phyloP scores from a whole-genome alignment of 2,329 filamentous ascomycete genomes.

The Xylariaceae sp. region DNA sequence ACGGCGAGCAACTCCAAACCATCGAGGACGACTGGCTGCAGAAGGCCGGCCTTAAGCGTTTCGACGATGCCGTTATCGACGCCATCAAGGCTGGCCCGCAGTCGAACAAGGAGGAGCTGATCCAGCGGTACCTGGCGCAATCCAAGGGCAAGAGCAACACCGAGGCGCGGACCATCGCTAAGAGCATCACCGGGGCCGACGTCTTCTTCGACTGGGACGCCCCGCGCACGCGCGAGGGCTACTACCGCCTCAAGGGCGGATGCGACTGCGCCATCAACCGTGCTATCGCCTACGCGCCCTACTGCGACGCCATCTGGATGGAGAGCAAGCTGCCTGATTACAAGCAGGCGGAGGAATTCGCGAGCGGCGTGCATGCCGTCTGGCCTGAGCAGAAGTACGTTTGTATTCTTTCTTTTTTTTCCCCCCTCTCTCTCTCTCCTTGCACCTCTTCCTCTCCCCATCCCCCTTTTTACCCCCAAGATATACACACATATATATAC shows the following conservation, averaged over 20 bases:
- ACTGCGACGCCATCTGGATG: conserved; percentile 98
- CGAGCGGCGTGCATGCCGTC: conserved; percentile 87
- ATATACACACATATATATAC: neutral
- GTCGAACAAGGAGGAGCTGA: conserved; percentile 69
- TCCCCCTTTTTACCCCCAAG: neutral
- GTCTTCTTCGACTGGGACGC: conserved; percentile 94
- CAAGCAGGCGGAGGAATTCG: conserved; percentile 89
- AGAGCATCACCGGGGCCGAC: conserved; percentile 74
- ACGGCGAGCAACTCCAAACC: conserved; percentile 77
- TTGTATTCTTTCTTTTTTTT: conserved; percentile 1
- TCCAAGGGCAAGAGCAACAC: conserved; percentile 82
- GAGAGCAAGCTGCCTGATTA: conserved; percentile 96
- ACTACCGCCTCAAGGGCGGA: conserved; percentile 89
- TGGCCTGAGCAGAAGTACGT: conserved; percentile 95
- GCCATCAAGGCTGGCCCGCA: conserved; percentile 69
- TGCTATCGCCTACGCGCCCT: conserved; percentile 88
- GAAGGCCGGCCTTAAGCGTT: conserved; percentile 81
- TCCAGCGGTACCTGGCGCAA: conserved; percentile 66
- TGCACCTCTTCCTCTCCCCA: neutral
- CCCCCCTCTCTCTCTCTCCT: neutral
- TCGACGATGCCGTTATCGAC: conserved; percentile 85
- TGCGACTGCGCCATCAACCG: conserved; percentile 90
- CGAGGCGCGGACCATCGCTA: conserved; percentile 80
- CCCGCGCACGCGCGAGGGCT: conserved; percentile 91
- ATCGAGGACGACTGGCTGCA: conserved; percentile 89